These are phyloP conservation scores for Amoeboaphelidium occidentale DNA, from an alignment of 371 early-diverging fungal genomes.

Conservation along the genomic window DNA sequence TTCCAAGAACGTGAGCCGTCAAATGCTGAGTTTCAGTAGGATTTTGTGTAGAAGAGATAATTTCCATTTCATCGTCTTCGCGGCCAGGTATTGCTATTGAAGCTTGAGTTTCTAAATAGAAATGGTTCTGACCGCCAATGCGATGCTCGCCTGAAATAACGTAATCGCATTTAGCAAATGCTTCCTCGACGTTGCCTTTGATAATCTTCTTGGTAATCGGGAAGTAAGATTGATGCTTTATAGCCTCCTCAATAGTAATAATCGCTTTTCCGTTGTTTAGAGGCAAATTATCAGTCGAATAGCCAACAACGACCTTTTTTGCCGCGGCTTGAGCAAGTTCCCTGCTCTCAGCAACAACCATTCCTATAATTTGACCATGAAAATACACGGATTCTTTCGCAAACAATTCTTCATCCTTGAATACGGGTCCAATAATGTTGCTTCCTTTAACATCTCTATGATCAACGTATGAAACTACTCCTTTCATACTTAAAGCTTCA, in stretches of 20 bases:
- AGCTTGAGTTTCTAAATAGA: constrained; percentile 42
- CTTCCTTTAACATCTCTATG: constrained; percentile 33
- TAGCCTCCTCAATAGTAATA: constrained; percentile 20
- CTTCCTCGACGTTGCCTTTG: constrained; percentile 23
- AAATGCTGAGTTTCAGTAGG: constrained; percentile 34
- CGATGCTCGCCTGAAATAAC: constrained; percentile 25
- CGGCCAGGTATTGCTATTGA: constrained; percentile 32
- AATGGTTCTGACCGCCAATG: constrained; percentile 45
- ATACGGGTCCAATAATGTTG: constrained; percentile 19
- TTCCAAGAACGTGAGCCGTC: constrained; percentile 31
- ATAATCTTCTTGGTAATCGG: constrained; percentile 15
- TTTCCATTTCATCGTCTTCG: constrained; percentile 40
- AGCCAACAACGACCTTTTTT: constrained; percentile 30
- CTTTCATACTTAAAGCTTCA: constrained; percentile 24
- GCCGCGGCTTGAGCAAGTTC: constrained; percentile 31
- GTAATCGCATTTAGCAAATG: constrained; percentile 18
- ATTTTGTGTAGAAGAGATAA: constrained; percentile 41
- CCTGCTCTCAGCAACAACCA: constrained; percentile 34
- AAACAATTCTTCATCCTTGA: constrained; percentile 41
- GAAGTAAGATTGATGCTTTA: constrained; percentile 19
- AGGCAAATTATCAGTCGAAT: constrained; percentile 30
- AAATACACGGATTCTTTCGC: constrained; percentile 27
- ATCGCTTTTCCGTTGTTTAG: too few species aligned
- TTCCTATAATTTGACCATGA: constrained; percentile 39
- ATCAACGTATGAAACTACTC: constrained; percentile 31